Evolutionary conservation across 805 yeast genomes (phyloP), one percentile per base, ranked within the genome.

Genomic region (Maudiozyma turicensis): DNA sequence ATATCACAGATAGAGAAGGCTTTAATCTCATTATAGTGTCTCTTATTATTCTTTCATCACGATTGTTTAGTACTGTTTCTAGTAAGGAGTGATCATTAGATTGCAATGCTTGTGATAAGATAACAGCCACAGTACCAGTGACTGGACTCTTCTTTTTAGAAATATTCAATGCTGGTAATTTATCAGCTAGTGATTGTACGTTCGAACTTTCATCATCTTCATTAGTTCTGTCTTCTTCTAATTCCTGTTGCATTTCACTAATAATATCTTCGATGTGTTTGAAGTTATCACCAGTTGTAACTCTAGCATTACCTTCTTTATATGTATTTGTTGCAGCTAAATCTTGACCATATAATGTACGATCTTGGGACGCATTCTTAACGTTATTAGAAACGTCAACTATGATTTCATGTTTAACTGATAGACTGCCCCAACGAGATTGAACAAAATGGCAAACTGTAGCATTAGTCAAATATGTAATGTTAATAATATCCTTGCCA

Each of bases 21-120:
- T 77, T 75, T 40, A 86, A 66, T 46, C 79, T 67, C 53, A 76
- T 74, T 40, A 84, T 73, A 0, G 86, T 76, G 11, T 73, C 67
- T 61, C 76, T 73, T 51, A 81, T 73, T 49, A 76, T 72, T 29
- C 65, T 71, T 45, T 78, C 77, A 54, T 79, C 80, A 26, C 74
- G 64, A 51, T 72, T 72, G 52, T 69, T 63, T 54, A 93, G 73
- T 10, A 95, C 95, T 3, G 87, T 80, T 65, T 93, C 98, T 53
- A 93, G 73, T 49, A 93, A 72, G 8, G 93, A 71, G 58, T 82
- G 89, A 64, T 93, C 99, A 59, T 86, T 86, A 20, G 95, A 82
- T 58, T 80, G 82, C 53, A 93, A 73, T 0, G 99, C 91, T 69
- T 93, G 99, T 11, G 90, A 73, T 43, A 93, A 72, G n/a, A 93